A percentile compares a stretch with the other conserved stretches of the same genome.
Evolutionary conservation across 192 early-diverging fungal genomes (phyloP).

Genomic region (Dissophora globulifera): DNA sequence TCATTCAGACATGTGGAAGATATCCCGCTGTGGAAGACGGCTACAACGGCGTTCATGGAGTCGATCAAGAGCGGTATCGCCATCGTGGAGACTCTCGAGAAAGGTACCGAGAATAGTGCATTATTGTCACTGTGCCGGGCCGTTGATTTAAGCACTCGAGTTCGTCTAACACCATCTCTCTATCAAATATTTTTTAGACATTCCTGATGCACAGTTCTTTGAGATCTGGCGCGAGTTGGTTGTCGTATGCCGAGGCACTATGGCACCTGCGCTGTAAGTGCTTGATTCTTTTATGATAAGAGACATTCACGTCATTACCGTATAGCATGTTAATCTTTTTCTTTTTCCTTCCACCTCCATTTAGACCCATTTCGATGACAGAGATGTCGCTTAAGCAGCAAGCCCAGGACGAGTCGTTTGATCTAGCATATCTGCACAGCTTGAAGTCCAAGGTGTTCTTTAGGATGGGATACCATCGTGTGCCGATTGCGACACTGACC

Average conservation of each 20-base stretch:
- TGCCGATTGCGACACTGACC: constrained; percentile 64
- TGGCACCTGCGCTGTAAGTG: constrained; percentile 48
- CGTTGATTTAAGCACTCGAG: too few species aligned
- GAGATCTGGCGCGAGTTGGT: constrained; percentile 51
- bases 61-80: constrained; percentile 64
- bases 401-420: constrained; percentile 76
- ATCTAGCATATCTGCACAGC: constrained; percentile 72
- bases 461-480: constrained; percentile 73
- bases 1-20: constrained; percentile 73
- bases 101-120: background rate
- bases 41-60: constrained; percentile 69
- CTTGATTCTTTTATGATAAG: too few species aligned
- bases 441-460: constrained; percentile 74
- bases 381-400: constrained; percentile 69
- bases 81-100: constrained; percentile 52
- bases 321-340: too few species aligned
- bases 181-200: too few species aligned
- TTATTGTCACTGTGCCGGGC: too few species aligned
- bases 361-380: constrained; percentile 29
- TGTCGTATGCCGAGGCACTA: constrained; percentile 36
- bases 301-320: too few species aligned
- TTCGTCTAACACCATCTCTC: too few species aligned
- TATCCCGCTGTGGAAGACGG: constrained; percentile 77
- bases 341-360: too few species aligned
- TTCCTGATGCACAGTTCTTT: constrained; percentile 29